A percentile compares a stretch with the other conserved stretches of the same genome.
Conservation (phyloP, 768 basidiomycete genomes). For the Rhizopogon vesiculosus region DNA sequence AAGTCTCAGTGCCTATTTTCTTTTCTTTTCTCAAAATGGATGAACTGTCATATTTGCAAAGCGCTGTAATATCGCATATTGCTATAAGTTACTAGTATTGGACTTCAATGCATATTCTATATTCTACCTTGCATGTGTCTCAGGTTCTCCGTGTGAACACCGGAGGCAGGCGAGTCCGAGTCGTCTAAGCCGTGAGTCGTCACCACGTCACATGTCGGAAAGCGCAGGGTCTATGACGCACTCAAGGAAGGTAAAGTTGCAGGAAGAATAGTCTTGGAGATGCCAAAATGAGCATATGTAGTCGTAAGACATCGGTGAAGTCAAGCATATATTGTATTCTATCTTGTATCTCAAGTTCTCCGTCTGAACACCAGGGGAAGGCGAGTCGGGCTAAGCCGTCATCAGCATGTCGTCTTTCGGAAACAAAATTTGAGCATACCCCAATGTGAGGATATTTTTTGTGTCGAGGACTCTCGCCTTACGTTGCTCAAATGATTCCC, state of each 20-base stretch:
- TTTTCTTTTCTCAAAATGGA: no score
- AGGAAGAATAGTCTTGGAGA: slow-evolving; percentile 38
- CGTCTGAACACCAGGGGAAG: slow-evolving; percentile 6
- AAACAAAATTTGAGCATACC: slow-evolving; percentile 30
- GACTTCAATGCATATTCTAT: no score
- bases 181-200: no score
- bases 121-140: no score
- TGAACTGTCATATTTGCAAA: no score
- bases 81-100: no score
- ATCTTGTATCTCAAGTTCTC: neutral
- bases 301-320: neutral
- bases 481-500: slow-evolving; percentile 42
- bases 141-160: no score
- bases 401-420: neutral
- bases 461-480: slow-evolving; percentile 36
- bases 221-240: slow-evolving; percentile 33
- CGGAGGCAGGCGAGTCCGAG: no score
- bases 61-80: no score
- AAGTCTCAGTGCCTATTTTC: no score
- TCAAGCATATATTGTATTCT: neutral
- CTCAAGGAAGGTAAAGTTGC: slow-evolving; percentile 36
- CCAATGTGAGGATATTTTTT: slow-evolving; percentile 35
- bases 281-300: slow-evolving; percentile 17
- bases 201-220: no score
- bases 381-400: slow-evolving; percentile 1